Percentiles rank a stretch among this genome's conserved stretches.
Evolutionary conservation across 2,329 filamentous ascomycete species (phyloP).

Genomic region (Cladosporium sp.): DNA sequence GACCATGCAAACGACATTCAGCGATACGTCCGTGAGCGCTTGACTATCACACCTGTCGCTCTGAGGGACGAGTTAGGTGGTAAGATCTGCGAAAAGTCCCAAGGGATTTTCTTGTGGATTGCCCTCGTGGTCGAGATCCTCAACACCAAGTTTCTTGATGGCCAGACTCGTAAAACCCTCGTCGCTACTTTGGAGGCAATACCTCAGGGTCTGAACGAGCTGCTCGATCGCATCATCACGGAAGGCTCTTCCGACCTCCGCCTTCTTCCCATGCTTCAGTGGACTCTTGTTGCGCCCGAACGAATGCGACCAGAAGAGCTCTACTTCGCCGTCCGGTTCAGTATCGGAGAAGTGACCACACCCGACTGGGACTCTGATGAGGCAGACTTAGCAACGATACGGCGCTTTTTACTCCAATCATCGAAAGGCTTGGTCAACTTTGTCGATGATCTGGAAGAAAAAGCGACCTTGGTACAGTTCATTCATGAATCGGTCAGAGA

Average conservation of each 20-base stretch:
- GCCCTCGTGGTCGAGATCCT: constrained; percentile 10
- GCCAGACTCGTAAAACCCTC: constrained; percentile 1
- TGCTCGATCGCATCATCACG: constrained; percentile 8
- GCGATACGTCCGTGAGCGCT: too few species aligned
- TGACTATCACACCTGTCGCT: too few species aligned
- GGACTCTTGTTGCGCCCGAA: constrained; percentile 47
- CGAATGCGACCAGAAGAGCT: constrained; percentile 44
- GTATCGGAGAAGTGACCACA: too few species aligned
- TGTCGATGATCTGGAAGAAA: too few species aligned
- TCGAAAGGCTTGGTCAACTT: too few species aligned
- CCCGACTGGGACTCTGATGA: too few species aligned
- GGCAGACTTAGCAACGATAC: too few species aligned
- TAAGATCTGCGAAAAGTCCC: constrained; percentile 1
- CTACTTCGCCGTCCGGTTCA: constrained; percentile 33
- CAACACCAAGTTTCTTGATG: constrained; percentile 9
- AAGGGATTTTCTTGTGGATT: constrained; percentile 15
- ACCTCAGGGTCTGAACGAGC: constrained; percentile 4
- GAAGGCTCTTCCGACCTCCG: neutral
- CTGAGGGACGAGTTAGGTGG: neutral
- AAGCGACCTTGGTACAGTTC: too few species aligned
- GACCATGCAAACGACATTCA: too few species aligned
- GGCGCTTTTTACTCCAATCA: too few species aligned
- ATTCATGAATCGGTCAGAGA: too few species aligned
- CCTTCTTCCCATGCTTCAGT: constrained; percentile 44
- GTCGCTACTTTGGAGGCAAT: neutral